Base-by-base conservation (phyloP, 139 green algal species). In the Marvania coccoides region DNA sequence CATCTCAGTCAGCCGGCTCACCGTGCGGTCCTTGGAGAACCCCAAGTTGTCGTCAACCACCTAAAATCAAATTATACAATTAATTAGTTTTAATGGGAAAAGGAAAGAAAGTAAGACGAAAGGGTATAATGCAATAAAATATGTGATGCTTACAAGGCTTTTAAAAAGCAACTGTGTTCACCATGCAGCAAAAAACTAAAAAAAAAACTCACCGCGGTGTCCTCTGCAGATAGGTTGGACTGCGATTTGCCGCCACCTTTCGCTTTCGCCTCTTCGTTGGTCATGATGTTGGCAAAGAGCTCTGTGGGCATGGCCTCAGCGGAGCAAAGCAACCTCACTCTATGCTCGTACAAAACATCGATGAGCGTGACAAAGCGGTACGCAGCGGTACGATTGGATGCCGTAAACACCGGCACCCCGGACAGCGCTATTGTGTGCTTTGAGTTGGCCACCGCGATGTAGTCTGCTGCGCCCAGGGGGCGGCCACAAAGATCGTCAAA, bases 351-450 rank as follows among this genome's bases (percentile, higher is more conserved):
- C 73, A 96, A 51, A 7, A 96, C 81, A 69, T 98, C 92, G 19
- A 98, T 78, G 4, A 98, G 81, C 19, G 85, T 95, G 15, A 97
- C 84, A 66, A 98, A 97, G 64, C 92, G 84, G 77, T 96, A 95
- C 0, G 76, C 90, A 35, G 82, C 65, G 1, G 59, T 61, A 4
- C 75, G 62, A 64, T 84, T 95, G 31, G 69, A 61, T 0, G 64
- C 79, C 0, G 35, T 80, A 53, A 98, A 95, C 3, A 77, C 39
- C 0, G 92, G 92, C 33, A 98, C 80, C 3, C 84, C 90, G 13
- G 65, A 51, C 39, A 98, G 19, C 3, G 81, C 84, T 12, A 95
- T 13, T 0, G 89, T 94, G 80, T 95, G 83, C 74, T 75, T 95
- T n/a, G 46, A 3, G 31, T 75, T 47, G 23, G 63, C 67, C 26